Evolutionary conservation across 78 protist genomes (phyloP).

Genomic region (Abeoforma whisleri): DNA sequence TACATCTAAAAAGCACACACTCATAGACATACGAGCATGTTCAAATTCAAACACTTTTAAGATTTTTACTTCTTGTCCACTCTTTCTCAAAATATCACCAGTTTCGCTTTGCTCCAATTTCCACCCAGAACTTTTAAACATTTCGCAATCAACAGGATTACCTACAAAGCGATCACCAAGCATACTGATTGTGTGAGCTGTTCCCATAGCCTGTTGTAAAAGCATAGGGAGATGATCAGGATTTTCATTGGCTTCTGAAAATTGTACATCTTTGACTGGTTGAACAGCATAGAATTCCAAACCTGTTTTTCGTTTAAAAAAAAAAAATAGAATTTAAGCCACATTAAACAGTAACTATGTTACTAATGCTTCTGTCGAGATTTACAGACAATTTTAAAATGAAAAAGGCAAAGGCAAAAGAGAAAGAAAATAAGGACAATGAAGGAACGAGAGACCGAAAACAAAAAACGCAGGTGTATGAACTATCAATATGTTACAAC

Average conservation of each 20-base stretch:
- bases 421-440: no score
- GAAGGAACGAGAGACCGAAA: no score
- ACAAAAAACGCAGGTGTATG: background rate
- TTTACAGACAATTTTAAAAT: no score
- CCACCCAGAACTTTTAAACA: conserved; percentile 58
- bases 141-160: conserved; percentile 72
- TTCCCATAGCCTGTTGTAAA: conserved; percentile 7
- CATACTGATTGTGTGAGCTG: background rate
- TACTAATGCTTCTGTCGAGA: no score
- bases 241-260: background rate
- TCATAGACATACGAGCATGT: conserved; percentile 27
- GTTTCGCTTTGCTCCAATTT: background rate
- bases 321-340: no score
- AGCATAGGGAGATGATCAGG: background rate
- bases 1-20: conserved; percentile 10
- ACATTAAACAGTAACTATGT: no score
- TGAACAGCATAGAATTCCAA: conserved; percentile 15
- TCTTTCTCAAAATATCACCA: background rate
- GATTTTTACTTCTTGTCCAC: conserved; percentile 2
- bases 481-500: background rate
- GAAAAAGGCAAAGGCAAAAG: background rate
- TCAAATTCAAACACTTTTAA: conserved; percentile 31
- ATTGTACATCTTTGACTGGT: background rate
- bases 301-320: background rate
- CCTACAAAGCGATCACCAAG: conserved; percentile 53